A percentile compares a stretch with the other conserved stretches of the same genome.
Conservation (phyloP, 164 flowering plant genomes). For the Vitis vinifera region ASM3070453v1 NC_081818.1:7636501-7637000, state of each 20-base stretch:
- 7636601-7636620: too few species aligned
- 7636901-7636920: constrained; percentile 33
- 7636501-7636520: neutral
- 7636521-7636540: neutral
- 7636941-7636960: constrained; percentile 32
- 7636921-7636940: constrained; percentile 36
- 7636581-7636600: too few species aligned
- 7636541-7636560: too few species aligned
- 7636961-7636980: constrained; percentile 26
- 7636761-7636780: too few species aligned
- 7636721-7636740: neutral
- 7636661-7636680: too few species aligned
- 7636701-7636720: neutral
- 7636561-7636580: too few species aligned
- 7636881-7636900: constrained; percentile 14
- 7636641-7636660: too few species aligned
- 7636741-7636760: neutral
- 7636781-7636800: too few species aligned
- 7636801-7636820: neutral
- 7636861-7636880: constrained; percentile 23
- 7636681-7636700: too few species aligned
- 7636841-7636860: neutral
- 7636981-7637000: constrained; percentile 31
- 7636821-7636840: neutral
- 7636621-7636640: too few species aligned